phyloP scores from a whole-genome alignment of 2,329 filamentous ascomycete species.

The Metarhizium guizhouense region DNA sequence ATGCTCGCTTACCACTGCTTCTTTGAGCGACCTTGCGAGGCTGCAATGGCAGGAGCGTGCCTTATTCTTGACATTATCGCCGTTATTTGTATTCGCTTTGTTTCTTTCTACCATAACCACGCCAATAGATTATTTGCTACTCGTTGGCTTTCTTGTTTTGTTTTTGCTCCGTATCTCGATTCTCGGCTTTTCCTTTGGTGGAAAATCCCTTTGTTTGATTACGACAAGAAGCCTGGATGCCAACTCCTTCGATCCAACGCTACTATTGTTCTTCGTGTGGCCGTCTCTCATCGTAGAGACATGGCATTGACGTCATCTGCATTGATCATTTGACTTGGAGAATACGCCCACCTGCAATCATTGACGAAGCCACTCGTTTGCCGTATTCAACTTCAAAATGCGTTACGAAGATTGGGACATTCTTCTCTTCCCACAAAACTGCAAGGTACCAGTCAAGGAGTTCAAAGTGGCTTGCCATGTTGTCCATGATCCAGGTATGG shows the following conservation, averaged over 20 bases:
- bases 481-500: constrained; percentile 40
- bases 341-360: not conserved
- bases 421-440: constrained; percentile 62
- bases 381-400: constrained; percentile 43
- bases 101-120: not conserved
- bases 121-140: not conserved
- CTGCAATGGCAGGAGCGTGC: constrained; percentile 5
- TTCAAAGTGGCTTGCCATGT: constrained; percentile 73
- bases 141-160: not conserved
- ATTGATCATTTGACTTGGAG: not conserved
- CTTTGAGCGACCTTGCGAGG: not conserved
- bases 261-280: not conserved
- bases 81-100: not conserved
- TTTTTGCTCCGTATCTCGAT: not conserved
- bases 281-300: not conserved
- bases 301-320: not conserved
- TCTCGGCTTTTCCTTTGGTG: not conserved
- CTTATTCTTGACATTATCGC: not conserved
- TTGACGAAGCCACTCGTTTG: not conserved
- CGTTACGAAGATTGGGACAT: constrained; percentile 83
- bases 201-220: not conserved
- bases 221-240: not conserved
- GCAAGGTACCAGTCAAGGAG: constrained; percentile 66
- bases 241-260: no score
- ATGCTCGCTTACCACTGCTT: constrained; percentile 7